Conservation (phyloP, 2,329 filamentous ascomycete species). For the Fonsecaea monophora region DNA sequence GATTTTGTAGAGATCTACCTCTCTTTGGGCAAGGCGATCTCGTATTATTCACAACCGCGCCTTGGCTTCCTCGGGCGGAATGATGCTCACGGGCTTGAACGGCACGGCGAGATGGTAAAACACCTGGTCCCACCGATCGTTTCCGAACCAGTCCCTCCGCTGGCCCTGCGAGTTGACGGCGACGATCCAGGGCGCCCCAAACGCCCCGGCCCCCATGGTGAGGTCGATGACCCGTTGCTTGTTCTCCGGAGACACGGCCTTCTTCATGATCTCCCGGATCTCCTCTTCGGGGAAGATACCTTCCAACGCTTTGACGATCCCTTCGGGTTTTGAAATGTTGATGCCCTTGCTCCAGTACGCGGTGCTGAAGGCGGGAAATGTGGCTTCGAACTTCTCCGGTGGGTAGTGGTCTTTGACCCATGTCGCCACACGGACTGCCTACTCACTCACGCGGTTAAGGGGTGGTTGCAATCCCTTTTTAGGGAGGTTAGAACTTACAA, state of each 20-base stretch:
- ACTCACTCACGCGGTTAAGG: background rate
- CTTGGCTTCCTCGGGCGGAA: constrained; percentile 32
- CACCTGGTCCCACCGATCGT: constrained; percentile 34
- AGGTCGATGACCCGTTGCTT: constrained; percentile 33
- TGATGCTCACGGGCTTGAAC: constrained; percentile 25
- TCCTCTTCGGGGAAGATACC: constrained; percentile 33
- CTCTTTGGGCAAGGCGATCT: background rate
- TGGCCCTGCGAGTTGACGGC: constrained; percentile 31
- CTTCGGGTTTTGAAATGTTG: constrained; percentile 32
- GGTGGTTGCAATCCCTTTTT: background rate
- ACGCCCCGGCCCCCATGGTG: constrained; percentile 31
- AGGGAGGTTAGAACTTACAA: constrained; percentile 23
- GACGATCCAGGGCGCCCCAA: constrained; percentile 33
- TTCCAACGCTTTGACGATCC: constrained; percentile 27
- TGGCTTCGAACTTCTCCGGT: constrained; percentile 32
- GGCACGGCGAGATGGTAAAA: constrained; percentile 31
- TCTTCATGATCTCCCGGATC: constrained; percentile 35
- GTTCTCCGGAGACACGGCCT: constrained; percentile 29
- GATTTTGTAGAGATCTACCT: background rate
- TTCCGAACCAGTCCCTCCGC: constrained; percentile 33
- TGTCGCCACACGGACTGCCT: constrained; percentile 36
- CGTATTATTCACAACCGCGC: constrained; percentile 22
- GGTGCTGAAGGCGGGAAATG: constrained; percentile 32
- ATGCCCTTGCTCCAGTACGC: constrained; percentile 36
- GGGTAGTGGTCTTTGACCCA: constrained; percentile 35